These are phyloP conservation scores for Fusarium transvaalense DNA, from an alignment of 2,329 filamentous ascomycete genomes.

Conservation along the genomic window DNA sequence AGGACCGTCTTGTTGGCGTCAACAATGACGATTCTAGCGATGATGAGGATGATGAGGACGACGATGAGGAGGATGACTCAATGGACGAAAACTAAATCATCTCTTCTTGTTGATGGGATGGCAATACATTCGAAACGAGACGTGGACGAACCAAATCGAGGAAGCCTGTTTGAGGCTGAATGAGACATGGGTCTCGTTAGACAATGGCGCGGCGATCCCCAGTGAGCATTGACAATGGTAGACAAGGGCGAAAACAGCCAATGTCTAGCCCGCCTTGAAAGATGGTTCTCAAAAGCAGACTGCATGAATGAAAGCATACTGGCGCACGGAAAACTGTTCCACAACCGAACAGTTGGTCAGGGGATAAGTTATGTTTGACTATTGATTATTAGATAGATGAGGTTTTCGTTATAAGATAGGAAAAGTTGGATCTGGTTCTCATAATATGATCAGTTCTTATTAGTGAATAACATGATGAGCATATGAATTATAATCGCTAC, in stretches of 20 bases:
- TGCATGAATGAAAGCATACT: slow-evolving; percentile 37
- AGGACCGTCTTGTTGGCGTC: slow-evolving; percentile 83
- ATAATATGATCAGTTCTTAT: slow-evolving; percentile 32
- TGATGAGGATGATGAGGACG: slow-evolving; percentile 66
- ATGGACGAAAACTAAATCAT: slow-evolving; percentile 68
- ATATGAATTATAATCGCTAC: background rate
- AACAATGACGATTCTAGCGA: slow-evolving; percentile 75
- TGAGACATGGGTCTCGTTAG: slow-evolving; percentile 31
- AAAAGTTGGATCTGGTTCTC: slow-evolving; percentile 38
- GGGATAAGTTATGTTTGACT: slow-evolving; percentile 8
- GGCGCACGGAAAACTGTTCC: slow-evolving; percentile 38
- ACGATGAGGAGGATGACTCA: slow-evolving; percentile 60
- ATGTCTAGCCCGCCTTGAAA: slow-evolving; percentile 28
- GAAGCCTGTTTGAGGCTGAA: slow-evolving; percentile 13
- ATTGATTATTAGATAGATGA: slow-evolving; percentile 34
- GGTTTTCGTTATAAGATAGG: slow-evolving; percentile 27
- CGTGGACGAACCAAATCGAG: slow-evolving; percentile 7
- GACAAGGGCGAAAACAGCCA: slow-evolving; percentile 20
- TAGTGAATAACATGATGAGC: slow-evolving; percentile 24
- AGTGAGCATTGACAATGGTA: slow-evolving; percentile 23
- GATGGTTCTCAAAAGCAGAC: slow-evolving; percentile 7
- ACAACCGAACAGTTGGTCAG: slow-evolving; percentile 24
- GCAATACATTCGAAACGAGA: slow-evolving; percentile 19
- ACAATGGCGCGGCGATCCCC: slow-evolving; percentile 18
- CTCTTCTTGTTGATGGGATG: slow-evolving; percentile 5